Evolutionary conservation across 2,329 filamentous ascomycete species (phyloP).

Genomic region (Colletotrichum musicola): DNA sequence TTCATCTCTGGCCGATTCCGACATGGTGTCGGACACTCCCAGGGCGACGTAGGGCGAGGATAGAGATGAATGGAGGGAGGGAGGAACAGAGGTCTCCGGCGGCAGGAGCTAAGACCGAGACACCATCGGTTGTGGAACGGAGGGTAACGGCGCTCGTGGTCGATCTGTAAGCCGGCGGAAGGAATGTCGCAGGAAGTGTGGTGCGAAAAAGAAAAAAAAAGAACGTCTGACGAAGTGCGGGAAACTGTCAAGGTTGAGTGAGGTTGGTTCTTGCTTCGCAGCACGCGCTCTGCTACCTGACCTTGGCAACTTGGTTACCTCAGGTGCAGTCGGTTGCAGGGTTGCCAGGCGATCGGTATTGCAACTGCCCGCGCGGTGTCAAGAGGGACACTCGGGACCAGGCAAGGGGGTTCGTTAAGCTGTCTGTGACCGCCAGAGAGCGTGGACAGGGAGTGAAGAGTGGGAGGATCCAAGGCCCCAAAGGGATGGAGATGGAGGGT

Average conservation of each 20-base stretch:
- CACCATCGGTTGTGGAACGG: slow-evolving; percentile 9
- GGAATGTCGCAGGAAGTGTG: neutral
- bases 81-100: neutral
- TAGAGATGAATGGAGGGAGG: neutral
- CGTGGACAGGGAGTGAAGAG: slow-evolving; percentile 31
- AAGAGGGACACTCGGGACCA: slow-evolving; percentile 3
- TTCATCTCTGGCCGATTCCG: slow-evolving; percentile 40
- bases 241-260: slow-evolving; percentile 8
- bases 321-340: slow-evolving; percentile 15
- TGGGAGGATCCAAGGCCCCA: slow-evolving; percentile 1
- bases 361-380: slow-evolving; percentile 17
- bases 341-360: slow-evolving; percentile 24
- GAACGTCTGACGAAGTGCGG: neutral
- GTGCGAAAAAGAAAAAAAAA: neutral
- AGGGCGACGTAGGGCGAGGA: neutral
- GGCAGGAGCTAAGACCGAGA: slow-evolving; percentile 20
- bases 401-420: neutral
- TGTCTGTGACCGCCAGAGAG: slow-evolving; percentile 5
- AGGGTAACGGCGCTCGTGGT: slow-evolving; percentile 15
- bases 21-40: slow-evolving; percentile 27
- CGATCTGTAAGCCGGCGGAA: slow-evolving; percentile 4
- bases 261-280: slow-evolving; percentile 7
- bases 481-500: slow-evolving; percentile 7
- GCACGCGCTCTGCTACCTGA: no score
- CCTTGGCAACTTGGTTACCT: no score